phyloP scores from a whole-genome alignment of 2,329 filamentous ascomycete species.

The Hypoxylon sp. region DNA sequence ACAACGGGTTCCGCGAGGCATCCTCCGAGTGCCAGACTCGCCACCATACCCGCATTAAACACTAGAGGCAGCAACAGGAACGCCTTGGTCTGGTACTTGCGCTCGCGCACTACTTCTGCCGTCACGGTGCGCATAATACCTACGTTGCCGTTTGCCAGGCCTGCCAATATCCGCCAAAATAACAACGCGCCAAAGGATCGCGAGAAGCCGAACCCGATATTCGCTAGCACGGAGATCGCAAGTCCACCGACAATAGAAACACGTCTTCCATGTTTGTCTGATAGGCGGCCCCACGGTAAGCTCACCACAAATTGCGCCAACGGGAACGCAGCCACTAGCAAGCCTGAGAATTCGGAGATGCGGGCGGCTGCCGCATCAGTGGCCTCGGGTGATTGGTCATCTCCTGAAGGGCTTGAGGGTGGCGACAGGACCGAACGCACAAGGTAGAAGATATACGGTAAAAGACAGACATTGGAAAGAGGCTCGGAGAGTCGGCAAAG shows the following conservation, averaged over 20 bases:
- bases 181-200: constrained; percentile 71
- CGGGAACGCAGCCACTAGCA: constrained; percentile 77
- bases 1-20: constrained; percentile 61
- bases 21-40: constrained; percentile 61
- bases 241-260: constrained; percentile 76
- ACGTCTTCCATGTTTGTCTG: constrained; percentile 71
- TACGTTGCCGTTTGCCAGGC: constrained; percentile 79
- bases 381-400: constrained; percentile 50
- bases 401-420: constrained; percentile 51
- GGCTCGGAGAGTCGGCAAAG: constrained; percentile 69
- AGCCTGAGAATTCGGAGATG: constrained; percentile 77
- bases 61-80: constrained; percentile 70
- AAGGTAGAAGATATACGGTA: constrained; percentile 81
- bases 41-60: constrained; percentile 68
- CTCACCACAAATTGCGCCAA: constrained; percentile 79
- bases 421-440: constrained; percentile 71
- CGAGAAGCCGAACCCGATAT: constrained; percentile 78
- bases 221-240: constrained; percentile 72
- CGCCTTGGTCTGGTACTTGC: constrained; percentile 68
- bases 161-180: constrained; percentile 73
- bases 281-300: constrained; percentile 76
- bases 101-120: constrained; percentile 78
- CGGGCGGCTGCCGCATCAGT: constrained; percentile 61
- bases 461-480: constrained; percentile 75
- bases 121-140: constrained; percentile 83